Evolutionary conservation across 176 grass and related monocot genomes (phyloP).

Genomic region (Oropetium thomaeum): DNA sequence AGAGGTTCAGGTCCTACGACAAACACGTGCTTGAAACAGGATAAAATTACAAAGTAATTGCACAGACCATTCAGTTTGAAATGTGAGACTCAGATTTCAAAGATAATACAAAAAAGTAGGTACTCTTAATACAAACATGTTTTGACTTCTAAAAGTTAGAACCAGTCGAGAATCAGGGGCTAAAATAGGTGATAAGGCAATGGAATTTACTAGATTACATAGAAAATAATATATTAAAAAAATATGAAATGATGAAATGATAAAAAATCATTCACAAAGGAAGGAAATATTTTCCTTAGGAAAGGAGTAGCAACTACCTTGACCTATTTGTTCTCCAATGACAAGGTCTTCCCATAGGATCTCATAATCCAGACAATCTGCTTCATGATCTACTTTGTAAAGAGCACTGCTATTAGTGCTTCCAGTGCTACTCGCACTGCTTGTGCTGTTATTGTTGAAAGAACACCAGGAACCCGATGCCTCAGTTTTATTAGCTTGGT

Average conservation of each 20-base stretch:
- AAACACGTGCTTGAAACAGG: neutral
- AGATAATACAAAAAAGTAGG: neutral
- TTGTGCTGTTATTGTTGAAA: conserved; percentile 89
- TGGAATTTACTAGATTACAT: neutral
- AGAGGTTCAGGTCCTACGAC: conserved; percentile 1
- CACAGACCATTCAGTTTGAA: neutral
- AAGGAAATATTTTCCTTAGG: neutral
- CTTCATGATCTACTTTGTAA: conserved; percentile 83
- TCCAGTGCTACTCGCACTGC: conserved; percentile 89
- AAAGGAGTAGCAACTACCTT: conserved; percentile 68
- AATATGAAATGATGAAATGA: neutral
- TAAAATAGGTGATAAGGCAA: neutral
- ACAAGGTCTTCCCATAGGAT: conserved; percentile 98
- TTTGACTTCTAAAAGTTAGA: conserved; percentile 21
- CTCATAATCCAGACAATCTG: conserved; percentile 95
- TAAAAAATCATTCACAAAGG: conserved; percentile 17
- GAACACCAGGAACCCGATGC: conserved; percentile 86
- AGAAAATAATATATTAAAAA: conserved; percentile 10
- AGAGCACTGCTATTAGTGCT: conserved; percentile 83
- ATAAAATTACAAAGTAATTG: conserved; percentile 2
- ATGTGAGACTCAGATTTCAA: conserved; percentile 21
- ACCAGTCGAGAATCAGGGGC: neutral
- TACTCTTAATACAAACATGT: neutral
- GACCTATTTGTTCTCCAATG: conserved; percentile 92
- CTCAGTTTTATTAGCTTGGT: conserved; percentile 54